Conservation (phyloP, 192 early-diverging fungal genomes). For the Coemansia sp. region DNA sequence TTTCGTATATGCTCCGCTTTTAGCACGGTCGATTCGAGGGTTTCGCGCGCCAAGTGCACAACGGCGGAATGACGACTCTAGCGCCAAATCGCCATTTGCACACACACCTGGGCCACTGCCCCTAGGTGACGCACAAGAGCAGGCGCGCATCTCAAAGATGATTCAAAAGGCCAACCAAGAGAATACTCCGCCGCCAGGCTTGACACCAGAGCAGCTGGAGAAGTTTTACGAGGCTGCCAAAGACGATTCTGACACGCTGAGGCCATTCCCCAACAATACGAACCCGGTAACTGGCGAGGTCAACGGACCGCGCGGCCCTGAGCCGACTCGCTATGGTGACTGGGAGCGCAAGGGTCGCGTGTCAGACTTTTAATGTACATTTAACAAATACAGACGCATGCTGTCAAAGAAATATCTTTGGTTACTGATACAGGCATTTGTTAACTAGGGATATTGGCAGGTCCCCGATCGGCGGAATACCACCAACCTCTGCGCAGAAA, state of each 20-base stretch:
- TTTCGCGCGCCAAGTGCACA: not conserved
- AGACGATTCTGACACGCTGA: slow-evolving; percentile 46
- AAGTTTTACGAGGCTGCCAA: slow-evolving; percentile 39
- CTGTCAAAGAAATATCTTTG: not conserved
- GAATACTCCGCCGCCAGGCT: slow-evolving; percentile 33
- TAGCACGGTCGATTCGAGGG: not conserved
- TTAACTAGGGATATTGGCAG: slow-evolving; percentile 65
- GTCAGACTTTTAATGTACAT: slow-evolving; percentile 57
- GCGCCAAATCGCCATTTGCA: slow-evolving; percentile 22
- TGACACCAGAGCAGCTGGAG: slow-evolving; percentile 41
- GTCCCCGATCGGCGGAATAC: slow-evolving; percentile 44
- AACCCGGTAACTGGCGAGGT: slow-evolving; percentile 70
- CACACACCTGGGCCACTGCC: slow-evolving; percentile 58
- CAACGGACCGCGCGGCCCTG: slow-evolving; percentile 70
- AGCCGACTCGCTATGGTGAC: slow-evolving; percentile 77
- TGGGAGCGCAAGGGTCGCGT: slow-evolving; percentile 78
- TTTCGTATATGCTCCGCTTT: not conserved
- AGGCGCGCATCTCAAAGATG: slow-evolving; percentile 58
- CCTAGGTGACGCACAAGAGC: slow-evolving; percentile 57
- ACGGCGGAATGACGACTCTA: not conserved
- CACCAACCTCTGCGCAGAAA: slow-evolving; percentile 33
- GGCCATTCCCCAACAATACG: slow-evolving; percentile 58
- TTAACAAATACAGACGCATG: not conserved
- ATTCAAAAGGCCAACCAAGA: slow-evolving; percentile 46
- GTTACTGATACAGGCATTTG: slow-evolving; percentile 61